Conservation (phyloP, 192 early-diverging fungal species). For the Coemansia sp. region DNA sequence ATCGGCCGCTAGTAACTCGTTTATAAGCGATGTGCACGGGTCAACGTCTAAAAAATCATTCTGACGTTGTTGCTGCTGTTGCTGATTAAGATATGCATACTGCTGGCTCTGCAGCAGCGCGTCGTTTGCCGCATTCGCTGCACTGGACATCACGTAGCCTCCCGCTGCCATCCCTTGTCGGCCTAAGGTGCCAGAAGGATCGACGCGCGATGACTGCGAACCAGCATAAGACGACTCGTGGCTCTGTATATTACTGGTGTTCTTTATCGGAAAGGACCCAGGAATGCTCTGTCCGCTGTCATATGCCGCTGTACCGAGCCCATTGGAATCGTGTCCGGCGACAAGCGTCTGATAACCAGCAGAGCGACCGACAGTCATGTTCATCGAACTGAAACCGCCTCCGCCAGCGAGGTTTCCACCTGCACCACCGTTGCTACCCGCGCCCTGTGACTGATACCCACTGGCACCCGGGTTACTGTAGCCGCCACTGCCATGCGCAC, state of each 20-base stretch:
- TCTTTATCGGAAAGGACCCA: conserved; percentile 14
- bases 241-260: conserved; percentile 9
- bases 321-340: not conserved
- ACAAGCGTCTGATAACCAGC: conserved; percentile 3
- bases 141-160: conserved; percentile 6
- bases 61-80: conserved; percentile 8
- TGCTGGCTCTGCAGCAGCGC: not conserved
- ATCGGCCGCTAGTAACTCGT: conserved; percentile 27
- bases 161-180: conserved; percentile 23
- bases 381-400: conserved; percentile 11
- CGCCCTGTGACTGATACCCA: conserved; percentile 14
- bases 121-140: not conserved
- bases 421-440: not conserved
- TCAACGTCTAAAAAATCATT: conserved; percentile 57
- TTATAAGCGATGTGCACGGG: conserved; percentile 46
- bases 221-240: conserved; percentile 8
- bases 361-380: not conserved
- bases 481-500: conserved; percentile 7
- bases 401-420: conserved; percentile 8
- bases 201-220: conserved; percentile 13
- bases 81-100: conserved; percentile 10
- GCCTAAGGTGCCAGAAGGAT: conserved; percentile 1
- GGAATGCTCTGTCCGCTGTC: not conserved
- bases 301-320: not conserved
- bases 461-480: not conserved